These are phyloP conservation scores for Potentilla sterilis DNA, from an alignment of 306 rosid genomes.

Conservation along the genomic window DNA sequence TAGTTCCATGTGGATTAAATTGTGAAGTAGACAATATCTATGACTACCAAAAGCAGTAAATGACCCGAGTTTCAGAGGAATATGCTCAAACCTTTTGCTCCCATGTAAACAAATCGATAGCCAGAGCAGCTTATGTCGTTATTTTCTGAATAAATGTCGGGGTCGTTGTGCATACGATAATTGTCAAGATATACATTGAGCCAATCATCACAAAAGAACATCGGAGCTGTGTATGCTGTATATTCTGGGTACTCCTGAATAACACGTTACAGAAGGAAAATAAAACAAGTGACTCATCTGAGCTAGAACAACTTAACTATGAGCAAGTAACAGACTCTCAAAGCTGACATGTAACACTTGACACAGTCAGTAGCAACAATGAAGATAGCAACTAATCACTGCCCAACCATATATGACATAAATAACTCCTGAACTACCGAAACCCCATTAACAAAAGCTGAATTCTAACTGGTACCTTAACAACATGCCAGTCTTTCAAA, in stretches of 20 bases:
- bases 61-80: background rate
- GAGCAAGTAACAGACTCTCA: background rate
- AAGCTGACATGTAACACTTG: background rate
- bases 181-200: conserved; percentile 85
- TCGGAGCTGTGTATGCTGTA: conserved; percentile 69
- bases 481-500: conserved; percentile 99
- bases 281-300: conserved; percentile 26
- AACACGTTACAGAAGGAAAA: conserved; percentile 30
- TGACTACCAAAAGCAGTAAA: background rate
- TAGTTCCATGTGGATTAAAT: conserved; percentile 18
- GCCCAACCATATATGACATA: background rate
- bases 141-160: conserved; percentile 45
- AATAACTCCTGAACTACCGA: background rate
- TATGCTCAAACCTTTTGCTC: conserved; percentile 66
- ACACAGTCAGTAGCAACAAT: background rate
- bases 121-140: conserved; percentile 85
- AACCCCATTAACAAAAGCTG: background rate
- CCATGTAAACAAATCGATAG: conserved; percentile 93
- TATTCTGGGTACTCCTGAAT: conserved; percentile 79
- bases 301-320: background rate
- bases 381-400: background rate
- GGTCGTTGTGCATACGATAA: conserved; percentile 60
- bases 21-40: background rate
- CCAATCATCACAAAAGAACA: conserved; percentile 88
- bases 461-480: conserved; percentile 51